These are phyloP conservation scores for Heliamphora ciliata DNA, from an alignment of 179 eudicot genomes.

Conservation along the genomic window DNA sequence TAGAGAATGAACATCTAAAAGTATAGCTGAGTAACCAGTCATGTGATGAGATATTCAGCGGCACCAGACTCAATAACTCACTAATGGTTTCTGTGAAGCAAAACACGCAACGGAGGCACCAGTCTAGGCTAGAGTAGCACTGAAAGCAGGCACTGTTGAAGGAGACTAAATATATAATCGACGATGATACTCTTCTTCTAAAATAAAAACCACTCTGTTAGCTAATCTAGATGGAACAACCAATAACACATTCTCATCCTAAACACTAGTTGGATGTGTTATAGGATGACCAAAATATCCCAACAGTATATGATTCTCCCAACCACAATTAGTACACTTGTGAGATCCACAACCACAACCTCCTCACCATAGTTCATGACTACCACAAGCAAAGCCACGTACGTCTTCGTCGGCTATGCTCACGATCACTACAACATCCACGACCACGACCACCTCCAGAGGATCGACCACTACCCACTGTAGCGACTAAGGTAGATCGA, in stretches of 20 bases:
- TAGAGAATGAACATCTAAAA: background rate
- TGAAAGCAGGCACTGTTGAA: too few species aligned
- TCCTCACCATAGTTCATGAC: too few species aligned
- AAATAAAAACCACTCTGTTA: too few species aligned
- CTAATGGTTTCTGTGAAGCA: background rate
- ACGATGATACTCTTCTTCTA: too few species aligned
- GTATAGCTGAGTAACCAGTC: background rate
- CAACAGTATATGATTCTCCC: background rate
- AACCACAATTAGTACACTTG: background rate
- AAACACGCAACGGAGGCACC: too few species aligned
- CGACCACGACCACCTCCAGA: background rate
- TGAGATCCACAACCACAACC: background rate
- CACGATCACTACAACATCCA: background rate
- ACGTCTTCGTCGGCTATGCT: too few species aligned
- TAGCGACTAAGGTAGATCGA: background rate
- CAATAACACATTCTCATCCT: background rate
- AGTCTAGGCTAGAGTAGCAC: too few species aligned
- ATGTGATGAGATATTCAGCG: background rate
- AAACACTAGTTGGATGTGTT: background rate
- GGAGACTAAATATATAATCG: too few species aligned
- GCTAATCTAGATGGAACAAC: background rate
- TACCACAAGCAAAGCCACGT: too few species aligned
- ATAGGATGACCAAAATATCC: background rate
- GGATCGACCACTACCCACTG: background rate
- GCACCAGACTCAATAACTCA: background rate